These are phyloP conservation scores for Pseudocohnilembus persalinus DNA, from an alignment of 169 alveolate genomes.

Conservation along the genomic window DNA sequence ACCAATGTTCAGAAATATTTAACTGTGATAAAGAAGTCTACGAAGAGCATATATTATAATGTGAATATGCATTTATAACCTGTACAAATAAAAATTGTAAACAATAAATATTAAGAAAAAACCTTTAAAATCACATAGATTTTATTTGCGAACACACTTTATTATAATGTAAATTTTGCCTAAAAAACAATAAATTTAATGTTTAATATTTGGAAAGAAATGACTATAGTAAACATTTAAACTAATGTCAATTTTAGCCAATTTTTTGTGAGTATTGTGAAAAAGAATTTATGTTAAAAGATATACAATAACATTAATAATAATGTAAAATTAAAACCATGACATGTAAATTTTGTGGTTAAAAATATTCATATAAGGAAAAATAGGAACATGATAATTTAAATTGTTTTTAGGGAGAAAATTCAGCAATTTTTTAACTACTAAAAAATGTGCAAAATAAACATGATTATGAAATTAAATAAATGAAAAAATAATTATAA, in stretches of 20 bases:
- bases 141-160: neutral
- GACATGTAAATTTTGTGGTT: neutral
- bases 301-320: neutral
- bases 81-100: neutral
- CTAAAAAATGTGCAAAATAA: neutral
- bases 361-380: neutral
- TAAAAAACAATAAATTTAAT: no score
- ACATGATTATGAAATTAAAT: neutral
- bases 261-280: neutral
- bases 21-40: neutral
- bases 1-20: neutral
- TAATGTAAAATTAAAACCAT: neutral
- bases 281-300: neutral
- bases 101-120: neutral
- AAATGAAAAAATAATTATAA: neutral
- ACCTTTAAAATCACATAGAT: neutral
- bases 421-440: no score
- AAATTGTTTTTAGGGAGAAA: neutral
- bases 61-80: neutral
- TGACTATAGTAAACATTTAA: neutral
- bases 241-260: neutral
- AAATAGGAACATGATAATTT: neutral
- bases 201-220: neutral
- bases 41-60: neutral
- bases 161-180: neutral